Base-by-base conservation (phyloP, 495 filamentous ascomycete genomes). In the Aspergillus sclerotioniger region DNA sequence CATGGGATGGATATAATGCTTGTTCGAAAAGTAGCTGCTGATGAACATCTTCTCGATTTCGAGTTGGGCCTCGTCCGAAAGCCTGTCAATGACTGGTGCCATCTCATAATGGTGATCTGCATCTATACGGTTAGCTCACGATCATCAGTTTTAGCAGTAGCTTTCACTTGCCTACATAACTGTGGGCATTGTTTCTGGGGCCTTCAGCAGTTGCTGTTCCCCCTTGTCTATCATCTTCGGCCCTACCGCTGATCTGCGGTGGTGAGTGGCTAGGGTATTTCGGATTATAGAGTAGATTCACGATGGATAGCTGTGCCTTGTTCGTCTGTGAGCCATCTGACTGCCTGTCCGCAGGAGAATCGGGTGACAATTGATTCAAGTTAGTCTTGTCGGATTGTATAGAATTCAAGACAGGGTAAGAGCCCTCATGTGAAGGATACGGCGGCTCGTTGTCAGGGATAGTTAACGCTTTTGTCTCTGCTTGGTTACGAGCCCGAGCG, bases 1-100 rank as follows among this genome's bases (percentile, higher is more conserved):
- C 29, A 68, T 54, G 15, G 62, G 65, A 39, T 68, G 65, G 21
- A 68, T 63, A 53, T 65, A 65, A 32, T 68, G 62, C 33, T 68
- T 65, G 50, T 68, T 68, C 13, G 62, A 57, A 44, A 68, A 68
- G 50, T 65, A 68, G 47, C 65, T 68, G 52, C 57, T 55, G 17
- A 68, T 63, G 56, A 68, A 68, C 10, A 68, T 65, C 52, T 65
- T 68, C 44, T 68, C 65, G 28, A 68, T 68, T 45, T 65, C 65
- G 7, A 65, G 12, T 35, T 68, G 57, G 15, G 60, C 45, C 31
- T 57, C 58, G 8, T 56, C 44, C 3, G 62, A 44, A 9, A 68
- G 51, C 9, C 51, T 20, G 1, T 58, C 10, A 17, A 67, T 56
- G 5, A 54, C 15, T n/a, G 44, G 35, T 2, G 37, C 33, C 29